A percentile compares a stretch with the other conserved stretches of the same genome.
These are phyloP conservation scores for Parietichytrium sp. DNA, from an alignment of 108 stramenopile species.

Conservation along the genomic window DNA sequence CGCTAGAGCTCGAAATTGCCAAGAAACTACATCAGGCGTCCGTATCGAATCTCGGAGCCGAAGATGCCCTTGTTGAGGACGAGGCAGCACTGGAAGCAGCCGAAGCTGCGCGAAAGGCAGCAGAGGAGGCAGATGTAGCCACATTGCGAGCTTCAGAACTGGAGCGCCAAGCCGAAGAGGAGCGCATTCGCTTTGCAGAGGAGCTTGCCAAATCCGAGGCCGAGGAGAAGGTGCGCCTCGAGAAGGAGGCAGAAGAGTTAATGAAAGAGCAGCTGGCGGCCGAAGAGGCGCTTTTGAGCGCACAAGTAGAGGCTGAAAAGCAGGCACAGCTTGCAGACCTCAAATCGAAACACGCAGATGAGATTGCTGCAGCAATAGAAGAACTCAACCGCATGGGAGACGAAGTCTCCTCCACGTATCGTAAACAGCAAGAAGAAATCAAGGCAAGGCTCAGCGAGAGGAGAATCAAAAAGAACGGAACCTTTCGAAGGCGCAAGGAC, in stretches of 20 bases:
- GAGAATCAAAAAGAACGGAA: neutral
- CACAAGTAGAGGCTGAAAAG: conserved; percentile 8
- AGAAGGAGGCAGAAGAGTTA: neutral
- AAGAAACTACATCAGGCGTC: neutral
- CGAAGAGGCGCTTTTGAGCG: neutral
- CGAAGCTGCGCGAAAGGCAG: neutral
- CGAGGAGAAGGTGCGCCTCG: neutral
- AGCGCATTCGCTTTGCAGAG: neutral
- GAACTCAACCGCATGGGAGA: neutral
- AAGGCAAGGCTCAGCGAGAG: neutral
- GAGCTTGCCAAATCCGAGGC: neutral
- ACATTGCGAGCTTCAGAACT: neutral
- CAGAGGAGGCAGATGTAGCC: neutral
- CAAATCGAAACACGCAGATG: neutral
- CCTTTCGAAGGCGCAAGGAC: neutral
- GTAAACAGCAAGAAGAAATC: conserved; percentile 34
- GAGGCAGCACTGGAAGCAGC: neutral
- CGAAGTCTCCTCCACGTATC: neutral
- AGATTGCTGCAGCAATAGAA: neutral
- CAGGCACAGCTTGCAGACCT: conserved; percentile 7
- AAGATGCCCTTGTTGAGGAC: neutral
- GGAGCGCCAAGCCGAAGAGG: neutral
- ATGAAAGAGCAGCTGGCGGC: neutral
- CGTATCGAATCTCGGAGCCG: neutral
- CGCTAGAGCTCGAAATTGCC: neutral